phyloP scores from a whole-genome alignment of 306 rosid species.

The Cyclanthera cordifolia region DNA sequence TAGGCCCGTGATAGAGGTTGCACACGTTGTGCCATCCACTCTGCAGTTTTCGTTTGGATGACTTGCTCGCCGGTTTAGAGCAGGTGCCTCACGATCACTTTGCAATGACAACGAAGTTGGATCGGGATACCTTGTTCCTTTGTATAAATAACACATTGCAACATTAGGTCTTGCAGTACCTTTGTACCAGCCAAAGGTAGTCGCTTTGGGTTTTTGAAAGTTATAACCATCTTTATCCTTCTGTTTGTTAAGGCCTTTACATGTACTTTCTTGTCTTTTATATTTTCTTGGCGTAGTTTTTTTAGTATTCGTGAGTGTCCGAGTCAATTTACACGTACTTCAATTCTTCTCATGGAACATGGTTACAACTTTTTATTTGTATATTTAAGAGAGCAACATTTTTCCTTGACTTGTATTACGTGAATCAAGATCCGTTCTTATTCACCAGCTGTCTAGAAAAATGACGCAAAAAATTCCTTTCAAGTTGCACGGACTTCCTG shows the following conservation, averaged over 20 bases:
- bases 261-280: neutral
- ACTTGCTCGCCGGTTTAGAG: too few relatives aligned
- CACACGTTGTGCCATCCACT: too few relatives aligned
- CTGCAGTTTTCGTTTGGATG: too few relatives aligned
- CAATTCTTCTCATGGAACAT: too few relatives aligned
- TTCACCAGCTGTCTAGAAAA: slow-evolving; percentile 75
- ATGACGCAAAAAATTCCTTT: slow-evolving; percentile 60
- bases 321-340: too few relatives aligned
- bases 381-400: neutral
- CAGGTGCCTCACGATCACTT: too few relatives aligned
- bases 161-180: neutral
- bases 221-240: neutral
- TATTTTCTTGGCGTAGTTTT: too few relatives aligned
- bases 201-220: neutral
- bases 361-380: neutral
- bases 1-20: too few relatives aligned
- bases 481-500: slow-evolving; percentile 80
- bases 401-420: slow-evolving; percentile 74
- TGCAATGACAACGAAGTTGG: too few relatives aligned
- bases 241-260: neutral
- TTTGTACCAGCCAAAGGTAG: neutral
- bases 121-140: too few relatives aligned
- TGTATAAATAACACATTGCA: neutral
- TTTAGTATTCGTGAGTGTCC: too few relatives aligned
- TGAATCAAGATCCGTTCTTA: slow-evolving; percentile 66